Evolutionary conservation across 164 flowering plant species (phyloP).

Genomic region (Warburgia ugandensis): DNA sequence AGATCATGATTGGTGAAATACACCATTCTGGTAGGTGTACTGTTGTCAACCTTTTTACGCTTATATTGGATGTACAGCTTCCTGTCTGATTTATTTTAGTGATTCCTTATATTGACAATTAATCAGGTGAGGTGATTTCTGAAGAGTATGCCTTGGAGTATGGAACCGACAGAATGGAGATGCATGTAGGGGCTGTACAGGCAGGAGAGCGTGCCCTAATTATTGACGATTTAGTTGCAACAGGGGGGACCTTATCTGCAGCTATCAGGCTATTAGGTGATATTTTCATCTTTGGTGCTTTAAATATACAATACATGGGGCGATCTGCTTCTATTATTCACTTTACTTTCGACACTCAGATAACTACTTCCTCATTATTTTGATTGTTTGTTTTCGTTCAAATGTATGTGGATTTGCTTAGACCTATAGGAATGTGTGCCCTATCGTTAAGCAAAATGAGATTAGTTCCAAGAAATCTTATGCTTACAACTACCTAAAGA

Average conservation of each 20-base stretch:
- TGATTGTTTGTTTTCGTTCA: too few relatives aligned
- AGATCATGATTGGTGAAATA: too few relatives aligned
- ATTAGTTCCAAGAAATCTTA: too few relatives aligned
- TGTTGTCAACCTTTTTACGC: background rate
- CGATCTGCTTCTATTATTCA: too few relatives aligned
- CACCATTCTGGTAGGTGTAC: background rate
- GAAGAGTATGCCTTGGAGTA: conserved; percentile 94
- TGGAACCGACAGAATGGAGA: conserved; percentile 89
- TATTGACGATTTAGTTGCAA: conserved; percentile 95
- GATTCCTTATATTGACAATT: conserved; percentile 6
- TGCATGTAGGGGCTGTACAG: conserved; percentile 95
- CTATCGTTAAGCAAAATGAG: too few relatives aligned
- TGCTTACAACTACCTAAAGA: too few relatives aligned
- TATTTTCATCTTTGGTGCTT: too few relatives aligned
- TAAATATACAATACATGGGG: too few relatives aligned
- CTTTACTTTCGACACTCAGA: too few relatives aligned
- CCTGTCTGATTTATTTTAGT: background rate
- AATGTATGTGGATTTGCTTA: too few relatives aligned
- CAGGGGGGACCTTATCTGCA: conserved; percentile 93
- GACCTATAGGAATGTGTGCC: too few relatives aligned
- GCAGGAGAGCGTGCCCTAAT: conserved; percentile 82
- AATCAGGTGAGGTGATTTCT: conserved; percentile 79
- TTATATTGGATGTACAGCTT: background rate
- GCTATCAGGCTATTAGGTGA: conserved; percentile 80
- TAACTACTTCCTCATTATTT: too few relatives aligned